Base-by-base conservation (phyloP, 768 basidiomycete species). In the Amyloporia xantha region DNA sequence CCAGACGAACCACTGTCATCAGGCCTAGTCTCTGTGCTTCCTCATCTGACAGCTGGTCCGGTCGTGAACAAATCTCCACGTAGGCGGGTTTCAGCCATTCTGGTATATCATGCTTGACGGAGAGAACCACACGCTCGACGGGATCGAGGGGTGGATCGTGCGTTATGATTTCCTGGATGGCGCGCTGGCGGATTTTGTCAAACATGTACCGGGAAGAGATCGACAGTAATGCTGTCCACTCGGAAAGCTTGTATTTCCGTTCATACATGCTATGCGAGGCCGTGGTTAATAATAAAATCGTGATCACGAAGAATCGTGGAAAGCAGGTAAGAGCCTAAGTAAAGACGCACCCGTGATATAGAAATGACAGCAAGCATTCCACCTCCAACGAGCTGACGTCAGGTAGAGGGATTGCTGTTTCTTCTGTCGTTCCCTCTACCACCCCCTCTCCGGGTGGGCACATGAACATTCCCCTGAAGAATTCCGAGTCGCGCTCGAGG, bases 1-100 rank as follows among this genome's bases (percentile, higher is more conserved):
- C 62, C n/a, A 67, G 51, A 6, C 53, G 52, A 15, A 57, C 52
- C 13, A 59, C 53, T 28, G 62, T 62, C 35, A 58, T 52, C 17
- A 57, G 39, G 37, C 70, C 68, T 24, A 71, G 62, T 56, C 62
- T 61, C 57, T 68, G 56, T 55, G 59, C 62, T 55, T 68, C 69
- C 49, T 62, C 53, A 19, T 62, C 58, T n/a, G 57, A 59, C 25
- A 76, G 61, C 19, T 69, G 62, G 13, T 66, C 54, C 1, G 43
- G 28, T 7, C 74, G 62, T 46, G 56, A 47, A 50, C 70, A 70
- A 5, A 75, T 54, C 13, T 62, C 62, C 26, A 58, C 58, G 52
- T 71, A 72, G 12, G 73, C 69, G 1, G 68, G 62, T 5, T 56
- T 48, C 19, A 70, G 62, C 74, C 74, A 76, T 35, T 63, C 55